Conservation (phyloP, 495 filamentous ascomycete genomes). For the Penicillium ochrochloron region DNA sequence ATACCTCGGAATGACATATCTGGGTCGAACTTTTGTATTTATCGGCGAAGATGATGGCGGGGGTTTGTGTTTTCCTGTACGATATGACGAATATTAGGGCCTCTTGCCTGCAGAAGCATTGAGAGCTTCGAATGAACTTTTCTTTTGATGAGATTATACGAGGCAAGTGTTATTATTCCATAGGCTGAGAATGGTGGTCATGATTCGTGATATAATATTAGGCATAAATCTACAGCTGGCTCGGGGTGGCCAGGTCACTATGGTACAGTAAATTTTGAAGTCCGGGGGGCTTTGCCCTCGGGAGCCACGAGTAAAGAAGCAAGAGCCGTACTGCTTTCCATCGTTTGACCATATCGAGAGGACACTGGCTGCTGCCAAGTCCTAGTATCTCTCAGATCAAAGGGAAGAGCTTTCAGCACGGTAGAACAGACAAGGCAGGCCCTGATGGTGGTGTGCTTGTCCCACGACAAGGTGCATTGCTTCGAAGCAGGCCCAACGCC, state of each 20-base stretch:
- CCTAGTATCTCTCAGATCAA: not conserved
- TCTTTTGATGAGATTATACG: too few relatives aligned
- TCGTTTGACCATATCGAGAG: not conserved
- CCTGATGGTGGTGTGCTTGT: not conserved
- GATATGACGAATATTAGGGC: conserved; percentile 25
- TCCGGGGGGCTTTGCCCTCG: too few relatives aligned
- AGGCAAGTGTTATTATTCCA: not conserved
- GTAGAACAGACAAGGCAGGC: not conserved
- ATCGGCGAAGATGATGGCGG: conserved; percentile 6
- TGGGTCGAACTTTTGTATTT: not conserved
- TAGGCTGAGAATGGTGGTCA: not conserved
- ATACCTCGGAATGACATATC: not conserved
- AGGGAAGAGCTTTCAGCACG: not conserved
- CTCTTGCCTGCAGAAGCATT: conserved; percentile 10
- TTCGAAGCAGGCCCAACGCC: not conserved
- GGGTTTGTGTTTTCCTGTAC: conserved; percentile 23
- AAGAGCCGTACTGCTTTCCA: too few relatives aligned
- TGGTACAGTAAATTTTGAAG: too few relatives aligned
- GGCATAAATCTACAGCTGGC: not conserved
- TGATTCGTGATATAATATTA: not conserved
- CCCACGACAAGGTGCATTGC: not conserved
- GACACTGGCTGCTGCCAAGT: not conserved
- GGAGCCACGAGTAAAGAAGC: not conserved
- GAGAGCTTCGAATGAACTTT: conserved; percentile 6
- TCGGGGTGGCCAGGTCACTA: not conserved